Evolutionary conservation across 2,329 filamentous ascomycete species (phyloP).

Genomic region (Fusarium buharicum): DNA sequence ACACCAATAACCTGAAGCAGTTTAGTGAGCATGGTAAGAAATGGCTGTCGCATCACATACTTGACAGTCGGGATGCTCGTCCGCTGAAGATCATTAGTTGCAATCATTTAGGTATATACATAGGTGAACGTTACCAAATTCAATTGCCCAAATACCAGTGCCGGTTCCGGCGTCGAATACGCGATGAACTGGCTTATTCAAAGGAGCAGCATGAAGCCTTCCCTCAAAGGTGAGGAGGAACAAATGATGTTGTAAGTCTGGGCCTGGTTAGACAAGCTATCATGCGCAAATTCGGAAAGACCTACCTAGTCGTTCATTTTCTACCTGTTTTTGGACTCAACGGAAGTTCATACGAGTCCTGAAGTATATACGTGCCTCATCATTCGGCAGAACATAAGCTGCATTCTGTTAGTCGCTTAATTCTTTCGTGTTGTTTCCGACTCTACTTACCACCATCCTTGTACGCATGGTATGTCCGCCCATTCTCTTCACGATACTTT

Average conservation of each 20-base stretch:
- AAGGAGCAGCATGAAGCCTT: conserved; percentile 5
- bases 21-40: rapidly evolving
- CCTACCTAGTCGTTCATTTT: conserved; percentile 30
- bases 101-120: no score
- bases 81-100: conserved; percentile 5
- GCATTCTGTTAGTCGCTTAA: neutral
- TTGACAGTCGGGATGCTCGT: conserved; percentile 29
- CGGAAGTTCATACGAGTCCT: neutral
- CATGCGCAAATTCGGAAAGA: rapidly evolving
- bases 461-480: conserved; percentile 5
- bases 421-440: neutral
- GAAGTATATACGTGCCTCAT: conserved; percentile 10
- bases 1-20: conserved; percentile 16
- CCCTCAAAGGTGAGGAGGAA: conserved; percentile 24
- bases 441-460: conserved; percentile 10
- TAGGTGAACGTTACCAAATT: neutral
- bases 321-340: conserved; percentile 5
- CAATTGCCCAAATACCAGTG: conserved; percentile 31
- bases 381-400: conserved; percentile 30
- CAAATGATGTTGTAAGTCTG: conserved; percentile 31
- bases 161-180: conserved; percentile 25
- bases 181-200: neutral
- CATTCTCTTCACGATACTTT: conserved; percentile 20
- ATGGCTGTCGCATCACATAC: neutral
- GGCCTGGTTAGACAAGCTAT: neutral